Evolutionary conservation across 495 filamentous ascomycete species (phyloP), one percentile per base, ranked within the genome.

Genomic region (Xanthoparmelia taractica): DNA sequence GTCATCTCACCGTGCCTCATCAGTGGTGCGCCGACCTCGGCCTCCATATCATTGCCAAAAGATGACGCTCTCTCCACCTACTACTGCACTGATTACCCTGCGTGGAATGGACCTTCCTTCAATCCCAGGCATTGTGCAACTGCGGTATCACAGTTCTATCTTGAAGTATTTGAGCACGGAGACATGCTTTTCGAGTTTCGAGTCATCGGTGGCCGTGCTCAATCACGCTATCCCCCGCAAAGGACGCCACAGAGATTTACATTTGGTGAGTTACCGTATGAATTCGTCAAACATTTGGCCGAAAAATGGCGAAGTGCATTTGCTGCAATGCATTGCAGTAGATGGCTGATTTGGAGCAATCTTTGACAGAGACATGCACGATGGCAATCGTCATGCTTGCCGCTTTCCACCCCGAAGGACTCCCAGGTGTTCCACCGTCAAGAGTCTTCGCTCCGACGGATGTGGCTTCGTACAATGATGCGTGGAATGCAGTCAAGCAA

Each of bases 291-390:
- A 27, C 10, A 23, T 7, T 1, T 34, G 47, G 7, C 17, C 12
- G 18, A 13, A 8, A 52, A 8, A 27, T 12, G 1, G n/a, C 25
- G 25, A 17, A 29, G 27, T 52, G 27, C 27, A 31, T 29, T 34
- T 15, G 10, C 20, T 37, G 29, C 20, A 38, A 6, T 18, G 18
- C 20, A 2, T 17, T 56, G 52, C 31, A 31, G 8, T 3, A 18
- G 25, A 10, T 52, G 12, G 6, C 23, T 58, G 13, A 29, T 10
- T 38, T 15, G 38, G 2, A 20, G n/a, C 25, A 13, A 10, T 10
- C 20, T 37, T n/a, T 29, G 18, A 20, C 29, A 63, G 61, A 41
- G 15, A 50, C 31, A 29, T 63, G 61, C 61, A 63, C 61, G 10
- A 48, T 63, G 40, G 55, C 54, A 11, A 36, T 63, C 17, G 55